Evolutionary conservation across 2,329 filamentous ascomycete genomes (phyloP), one percentile per base, ranked within the genome.

Genomic region (Talaromyces verruculosus): DNA sequence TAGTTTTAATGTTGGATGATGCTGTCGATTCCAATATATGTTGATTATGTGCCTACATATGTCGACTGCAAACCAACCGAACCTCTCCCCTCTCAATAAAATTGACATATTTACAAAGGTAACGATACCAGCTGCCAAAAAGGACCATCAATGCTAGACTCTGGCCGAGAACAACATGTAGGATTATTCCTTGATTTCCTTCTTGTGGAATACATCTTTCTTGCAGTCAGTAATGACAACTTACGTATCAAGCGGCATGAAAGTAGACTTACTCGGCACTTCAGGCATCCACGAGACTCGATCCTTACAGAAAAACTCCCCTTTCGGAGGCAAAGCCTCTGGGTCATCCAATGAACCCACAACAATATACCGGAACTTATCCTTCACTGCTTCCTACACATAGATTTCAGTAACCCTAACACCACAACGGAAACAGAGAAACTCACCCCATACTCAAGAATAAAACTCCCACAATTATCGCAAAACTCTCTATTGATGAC

Each of bases 221-320:
- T 15, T 10, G 10, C 35, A 22, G 33, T 55, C 8, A 65, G 58
- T 19, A 61, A 15, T 28, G 5, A 11, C 33, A 8, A 41, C 33
- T 6, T 25, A 2, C 37, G 41, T 45, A 49, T 15, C 25, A 61
- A 19, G n/a, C n/a, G 19, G 10, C 33, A 30, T 41, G n/a, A 3
- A 8, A n/a, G 10, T 30, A 45, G 15, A 70, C 79, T 69, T 69
- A 82, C 81, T 75, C 45, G 77, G 77, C 59, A 84, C 75, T 69
- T 82, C 79, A 2, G 82, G 82, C 81, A 84, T 84, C 84, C 84
- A 86, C 1, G 69, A 72, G 5, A 79, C 75, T 65, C 82, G 74
- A 45, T 76, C 71, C 62, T 78, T 83, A 71, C 83, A 85, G 68
- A 85, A 86, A 74, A 86, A 86, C 68, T 86, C 84, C 0, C 83